These are phyloP conservation scores for Phaeosphaeriaceae sp. DNA, from an alignment of 2,329 filamentous ascomycete genomes.

Conservation along the genomic window DNA sequence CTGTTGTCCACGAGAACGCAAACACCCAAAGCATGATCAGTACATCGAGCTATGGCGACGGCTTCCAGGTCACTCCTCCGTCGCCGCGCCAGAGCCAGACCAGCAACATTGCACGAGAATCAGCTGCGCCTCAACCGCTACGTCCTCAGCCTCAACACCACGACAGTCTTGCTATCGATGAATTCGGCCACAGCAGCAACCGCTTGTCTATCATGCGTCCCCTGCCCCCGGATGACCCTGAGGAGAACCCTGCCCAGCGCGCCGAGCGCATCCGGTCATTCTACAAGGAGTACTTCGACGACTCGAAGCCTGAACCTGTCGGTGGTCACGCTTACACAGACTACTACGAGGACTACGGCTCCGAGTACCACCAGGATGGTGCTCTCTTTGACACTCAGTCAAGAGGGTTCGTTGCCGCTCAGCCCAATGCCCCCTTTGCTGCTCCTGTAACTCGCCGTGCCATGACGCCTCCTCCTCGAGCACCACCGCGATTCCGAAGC, in stretches of 20 bases:
- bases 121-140: slow-evolving; percentile 38
- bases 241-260: slow-evolving; percentile 90
- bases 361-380: slow-evolving; percentile 72
- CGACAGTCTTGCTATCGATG: slow-evolving; percentile 38
- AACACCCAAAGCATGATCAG: slow-evolving; percentile 54
- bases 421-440: slow-evolving; percentile 68
- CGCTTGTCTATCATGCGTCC: slow-evolving; percentile 74
- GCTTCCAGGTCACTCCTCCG: slow-evolving; percentile 57
- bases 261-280: slow-evolving; percentile 98
- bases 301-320: slow-evolving; percentile 63
- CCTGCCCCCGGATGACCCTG: slow-evolving; percentile 83
- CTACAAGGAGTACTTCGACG: slow-evolving; percentile 99
- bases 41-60: slow-evolving; percentile 63
- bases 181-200: slow-evolving; percentile 50
- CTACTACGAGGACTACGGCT: slow-evolving; percentile 80
- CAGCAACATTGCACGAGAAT: slow-evolving; percentile 18
- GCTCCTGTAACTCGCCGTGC: slow-evolving; percentile 86
- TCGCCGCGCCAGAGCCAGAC: slow-evolving; percentile 43
- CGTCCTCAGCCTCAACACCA: slow-evolving; percentile 25
- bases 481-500: slow-evolving; percentile 62
- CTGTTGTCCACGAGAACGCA: slow-evolving; percentile 40
- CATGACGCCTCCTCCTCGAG: slow-evolving; percentile 90
- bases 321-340: slow-evolving; percentile 49
- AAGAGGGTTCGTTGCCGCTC: slow-evolving; percentile 66
- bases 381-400: slow-evolving; percentile 63